These are phyloP conservation scores for Cryptosporidium meleagridis DNA, from an alignment of 169 alveolate genomes.

Conservation along the genomic window DNA sequence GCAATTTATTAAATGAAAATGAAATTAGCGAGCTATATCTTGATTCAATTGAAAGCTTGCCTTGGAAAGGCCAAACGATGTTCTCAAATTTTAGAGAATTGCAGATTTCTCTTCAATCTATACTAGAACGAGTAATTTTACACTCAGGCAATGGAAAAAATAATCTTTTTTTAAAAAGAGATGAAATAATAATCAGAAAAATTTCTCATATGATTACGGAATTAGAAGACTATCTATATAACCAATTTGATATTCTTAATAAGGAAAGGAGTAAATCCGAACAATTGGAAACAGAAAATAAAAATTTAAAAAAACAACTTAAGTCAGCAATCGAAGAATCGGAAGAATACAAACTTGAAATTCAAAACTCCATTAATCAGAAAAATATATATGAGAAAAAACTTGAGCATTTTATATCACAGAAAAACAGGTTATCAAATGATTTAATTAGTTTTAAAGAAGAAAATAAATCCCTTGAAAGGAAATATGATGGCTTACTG, in stretches of 20 bases:
- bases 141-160: background rate
- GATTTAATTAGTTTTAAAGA: slow-evolving; percentile 16
- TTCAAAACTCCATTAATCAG: slow-evolving; percentile 20
- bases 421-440: slow-evolving; percentile 8
- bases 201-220: slow-evolving; percentile 71
- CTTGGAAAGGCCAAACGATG: slow-evolving; percentile 72
- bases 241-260: slow-evolving; percentile 18
- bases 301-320: slow-evolving; percentile 17
- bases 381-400: slow-evolving; percentile 10
- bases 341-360: slow-evolving; percentile 28
- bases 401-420: background rate
- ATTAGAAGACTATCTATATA: slow-evolving; percentile 52
- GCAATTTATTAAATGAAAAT: background rate
- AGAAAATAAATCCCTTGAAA: slow-evolving; percentile 24
- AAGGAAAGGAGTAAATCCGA: slow-evolving; percentile 23
- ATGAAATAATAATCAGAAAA: slow-evolving; percentile 36
- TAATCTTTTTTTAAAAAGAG: background rate
- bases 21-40: background rate
- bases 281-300: slow-evolving; percentile 20
- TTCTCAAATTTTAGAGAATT: slow-evolving; percentile 71
- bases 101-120: slow-evolving; percentile 51
- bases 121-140: slow-evolving; percentile 36
- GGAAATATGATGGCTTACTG: slow-evolving; percentile 3
- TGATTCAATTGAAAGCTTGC: slow-evolving; percentile 55
- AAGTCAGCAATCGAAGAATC: background rate